These are phyloP conservation scores for Blastobotrys petasosporus DNA, from an alignment of 1,139 yeast species.

Conservation along the genomic window DNA sequence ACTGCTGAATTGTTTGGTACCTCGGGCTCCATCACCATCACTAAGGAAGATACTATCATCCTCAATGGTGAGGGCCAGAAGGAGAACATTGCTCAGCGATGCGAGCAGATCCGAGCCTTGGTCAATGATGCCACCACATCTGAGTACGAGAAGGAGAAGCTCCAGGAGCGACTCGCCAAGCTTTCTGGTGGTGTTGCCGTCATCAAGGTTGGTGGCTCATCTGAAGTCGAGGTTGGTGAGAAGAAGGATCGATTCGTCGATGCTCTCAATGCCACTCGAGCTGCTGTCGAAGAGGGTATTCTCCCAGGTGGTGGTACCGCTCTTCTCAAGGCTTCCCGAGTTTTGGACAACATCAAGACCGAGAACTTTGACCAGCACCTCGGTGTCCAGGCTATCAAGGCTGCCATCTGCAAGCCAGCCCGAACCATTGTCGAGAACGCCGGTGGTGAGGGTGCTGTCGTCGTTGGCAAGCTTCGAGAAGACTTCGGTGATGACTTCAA, in stretches of 20 bases:
- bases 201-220: conserved; percentile 94
- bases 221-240: conserved; percentile 98
- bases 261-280: conserved; percentile 98
- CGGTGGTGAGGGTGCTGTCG: conserved; percentile 97
- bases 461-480: conserved; percentile 85
- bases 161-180: conserved; percentile 97
- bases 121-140: conserved; percentile 67
- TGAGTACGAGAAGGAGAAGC: conserved; percentile 95
- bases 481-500: conserved; percentile 83
- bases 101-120: conserved; percentile 91
- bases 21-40: conserved; percentile 87
- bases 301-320: conserved; percentile 99
- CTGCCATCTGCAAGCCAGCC: conserved; percentile 97
- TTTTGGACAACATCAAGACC: conserved; percentile 72
- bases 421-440: conserved; percentile 96
- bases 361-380: conserved; percentile 96
- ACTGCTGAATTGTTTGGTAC: conserved; percentile 88
- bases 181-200: conserved; percentile 99
- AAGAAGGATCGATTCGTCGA: conserved; percentile 99
- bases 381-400: conserved; percentile 92
- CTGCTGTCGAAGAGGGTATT: conserved; percentile 99
- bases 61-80: conserved; percentile 94
- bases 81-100: conserved; percentile 81
- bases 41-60: conserved; percentile 95
- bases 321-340: conserved; percentile 84